These are phyloP conservation scores for Verbascum thapsus DNA, from an alignment of 257 asterid genomes.

Conservation along the genomic window DNA sequence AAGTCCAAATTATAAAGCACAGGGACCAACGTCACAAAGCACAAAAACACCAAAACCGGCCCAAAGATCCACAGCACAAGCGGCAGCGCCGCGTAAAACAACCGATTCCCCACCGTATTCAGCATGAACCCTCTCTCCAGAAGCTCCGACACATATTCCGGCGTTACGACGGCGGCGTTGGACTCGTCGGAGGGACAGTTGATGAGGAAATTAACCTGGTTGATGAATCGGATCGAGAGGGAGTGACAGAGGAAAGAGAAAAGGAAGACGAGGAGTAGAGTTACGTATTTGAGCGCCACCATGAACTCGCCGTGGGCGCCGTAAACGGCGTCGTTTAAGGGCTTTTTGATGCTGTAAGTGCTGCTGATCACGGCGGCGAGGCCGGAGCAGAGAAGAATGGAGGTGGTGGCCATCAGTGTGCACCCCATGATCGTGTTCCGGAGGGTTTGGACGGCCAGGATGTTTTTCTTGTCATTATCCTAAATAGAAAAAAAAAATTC, in stretches of 20 bases:
- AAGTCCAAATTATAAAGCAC: slow-evolving; percentile 79
- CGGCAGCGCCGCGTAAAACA: slow-evolving; percentile 83
- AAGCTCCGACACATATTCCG: slow-evolving; percentile 68
- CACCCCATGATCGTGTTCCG: slow-evolving; percentile 91
- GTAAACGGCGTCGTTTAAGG: slow-evolving; percentile 67
- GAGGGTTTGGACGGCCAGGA: slow-evolving; percentile 83
- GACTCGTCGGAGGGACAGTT: slow-evolving; percentile 60
- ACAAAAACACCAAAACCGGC: slow-evolving; percentile 73
- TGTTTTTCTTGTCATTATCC: slow-evolving; percentile 95
- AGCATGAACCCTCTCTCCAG: slow-evolving; percentile 66
- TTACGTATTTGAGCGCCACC: slow-evolving; percentile 76
- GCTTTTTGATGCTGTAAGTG: slow-evolving; percentile 84
- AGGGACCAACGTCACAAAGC: slow-evolving; percentile 66
- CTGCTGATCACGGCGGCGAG: slow-evolving; percentile 94
- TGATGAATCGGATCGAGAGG: slow-evolving; percentile 73
- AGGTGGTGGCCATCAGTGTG: slow-evolving; percentile 92
- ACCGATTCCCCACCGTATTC: slow-evolving; percentile 73
- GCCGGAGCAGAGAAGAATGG: slow-evolving; percentile 79
- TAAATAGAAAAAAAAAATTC: too few relatives aligned
- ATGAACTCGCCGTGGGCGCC: slow-evolving; percentile 96
- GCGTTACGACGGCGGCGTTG: slow-evolving; percentile 43
- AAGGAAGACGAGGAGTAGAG: slow-evolving; percentile 63
- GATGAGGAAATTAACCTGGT: slow-evolving; percentile 85
- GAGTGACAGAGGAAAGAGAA: slow-evolving; percentile 85
- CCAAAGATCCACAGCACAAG: slow-evolving; percentile 88